Percentiles rank a stretch among this genome's conserved stretches.
phyloP scores from a whole-genome alignment of 306 rosid genomes.

The Elaeagnus macrophylla region DNA sequence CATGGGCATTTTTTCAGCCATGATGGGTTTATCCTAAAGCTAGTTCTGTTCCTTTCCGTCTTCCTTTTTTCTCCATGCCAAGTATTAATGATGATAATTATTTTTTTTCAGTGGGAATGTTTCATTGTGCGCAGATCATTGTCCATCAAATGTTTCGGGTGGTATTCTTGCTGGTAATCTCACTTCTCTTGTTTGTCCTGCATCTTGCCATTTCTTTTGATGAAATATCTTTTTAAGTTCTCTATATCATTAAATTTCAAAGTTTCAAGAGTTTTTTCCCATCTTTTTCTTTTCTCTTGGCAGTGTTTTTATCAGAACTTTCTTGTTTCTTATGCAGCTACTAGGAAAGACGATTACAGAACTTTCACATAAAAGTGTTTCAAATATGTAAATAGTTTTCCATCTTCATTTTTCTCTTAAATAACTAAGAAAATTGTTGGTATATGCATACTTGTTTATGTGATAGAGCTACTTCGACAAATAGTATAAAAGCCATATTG shows the following conservation, averaged over 20 bases:
- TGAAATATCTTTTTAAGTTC: slow-evolving; percentile 5
- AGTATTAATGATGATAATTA: slow-evolving; percentile 19
- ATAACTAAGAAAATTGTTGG: not conserved
- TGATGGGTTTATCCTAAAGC: slow-evolving; percentile 16
- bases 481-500: not conserved
- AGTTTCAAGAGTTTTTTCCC: too few relatives aligned
- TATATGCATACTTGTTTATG: not conserved
- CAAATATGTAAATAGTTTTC: too few relatives aligned
- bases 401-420: too few relatives aligned
- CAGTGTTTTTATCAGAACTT: not conserved
- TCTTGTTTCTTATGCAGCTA: not conserved
- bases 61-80: slow-evolving; percentile 17
- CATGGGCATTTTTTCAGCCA: slow-evolving; percentile 12
- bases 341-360: not conserved
- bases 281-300: not conserved
- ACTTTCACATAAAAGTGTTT: too few relatives aligned
- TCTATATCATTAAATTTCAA: not conserved
- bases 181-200: slow-evolving; percentile 20
- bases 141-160: slow-evolving; percentile 56
- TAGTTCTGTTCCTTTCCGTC: not conserved
- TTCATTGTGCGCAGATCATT: slow-evolving; percentile 50
- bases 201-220: slow-evolving; percentile 19
- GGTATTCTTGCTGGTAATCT: slow-evolving; percentile 94
- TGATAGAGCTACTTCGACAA: not conserved
- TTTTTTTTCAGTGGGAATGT: slow-evolving; percentile 69